Conservation (phyloP, 441 rosid species). For the Pelargonium fulgidum region DNA sequence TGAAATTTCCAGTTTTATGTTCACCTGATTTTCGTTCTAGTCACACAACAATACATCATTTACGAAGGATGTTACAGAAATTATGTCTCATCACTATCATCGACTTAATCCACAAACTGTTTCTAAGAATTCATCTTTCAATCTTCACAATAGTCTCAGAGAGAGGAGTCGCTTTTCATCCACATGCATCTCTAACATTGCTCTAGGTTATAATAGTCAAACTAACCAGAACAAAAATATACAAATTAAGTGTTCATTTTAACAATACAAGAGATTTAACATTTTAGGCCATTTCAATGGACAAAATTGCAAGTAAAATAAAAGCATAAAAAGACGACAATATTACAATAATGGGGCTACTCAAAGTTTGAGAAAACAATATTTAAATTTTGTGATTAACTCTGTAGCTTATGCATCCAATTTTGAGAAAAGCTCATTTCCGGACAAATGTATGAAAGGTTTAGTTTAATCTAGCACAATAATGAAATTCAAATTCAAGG, state of each 20-base stretch:
- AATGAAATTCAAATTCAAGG: background rate
- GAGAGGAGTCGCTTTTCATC: background rate
- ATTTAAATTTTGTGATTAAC: background rate
- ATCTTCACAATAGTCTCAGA: background rate
- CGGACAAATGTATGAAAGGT: background rate
- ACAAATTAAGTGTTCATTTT: background rate
- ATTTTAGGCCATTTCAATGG: background rate
- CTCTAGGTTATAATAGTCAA: background rate
- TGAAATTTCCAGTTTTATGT: background rate
- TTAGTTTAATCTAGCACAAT: background rate
- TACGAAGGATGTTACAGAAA: background rate
- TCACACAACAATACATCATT: background rate
- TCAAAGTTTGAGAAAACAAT: background rate
- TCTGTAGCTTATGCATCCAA: background rate
- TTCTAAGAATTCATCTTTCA: background rate
- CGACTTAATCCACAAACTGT: background rate
- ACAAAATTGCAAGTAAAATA: background rate
- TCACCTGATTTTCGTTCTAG: slow-evolving; percentile 1
- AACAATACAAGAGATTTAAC: background rate
- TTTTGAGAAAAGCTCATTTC: background rate
- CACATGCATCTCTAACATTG: too few relatives aligned
- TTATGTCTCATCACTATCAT: background rate
- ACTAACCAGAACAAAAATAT: background rate
- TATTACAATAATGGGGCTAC: background rate
- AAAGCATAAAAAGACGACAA: background rate